Evolutionary conservation across 2,329 filamentous ascomycete species (phyloP).

Genomic region (Fusarium subtropicale): DNA sequence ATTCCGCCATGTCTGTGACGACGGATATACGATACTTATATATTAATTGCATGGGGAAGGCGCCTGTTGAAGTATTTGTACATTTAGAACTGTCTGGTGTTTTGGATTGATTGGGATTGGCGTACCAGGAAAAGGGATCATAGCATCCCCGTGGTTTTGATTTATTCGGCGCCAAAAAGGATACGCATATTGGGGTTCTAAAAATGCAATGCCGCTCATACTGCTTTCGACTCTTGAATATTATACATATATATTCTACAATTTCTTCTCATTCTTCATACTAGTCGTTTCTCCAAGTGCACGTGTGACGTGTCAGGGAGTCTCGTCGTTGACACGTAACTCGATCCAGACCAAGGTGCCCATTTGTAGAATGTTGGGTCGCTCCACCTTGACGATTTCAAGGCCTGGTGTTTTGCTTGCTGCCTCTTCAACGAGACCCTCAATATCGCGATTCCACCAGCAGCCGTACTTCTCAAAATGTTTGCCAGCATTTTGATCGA

Average conservation of each 20-base stretch:
- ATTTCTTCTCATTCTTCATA: constrained; percentile 35
- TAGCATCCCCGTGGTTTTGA: constrained; percentile 31
- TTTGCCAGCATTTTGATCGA: constrained; percentile 65
- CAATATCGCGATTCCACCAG: constrained; percentile 76
- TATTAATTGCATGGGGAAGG: constrained; percentile 45
- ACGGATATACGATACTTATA: constrained; percentile 41
- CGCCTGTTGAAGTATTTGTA: constrained; percentile 49
- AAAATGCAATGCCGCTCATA: constrained; percentile 48
- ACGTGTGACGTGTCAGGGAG: constrained; percentile 21
- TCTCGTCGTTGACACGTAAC: constrained; percentile 56
- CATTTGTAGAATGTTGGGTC: constrained; percentile 64
- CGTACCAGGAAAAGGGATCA: constrained; percentile 42
- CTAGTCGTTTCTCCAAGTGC: constrained; percentile 10
- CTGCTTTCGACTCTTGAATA: constrained; percentile 39
- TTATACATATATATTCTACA: constrained; percentile 45
- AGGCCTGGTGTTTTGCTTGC: constrained; percentile 62
- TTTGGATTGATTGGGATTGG: constrained; percentile 38
- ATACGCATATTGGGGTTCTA: constrained; percentile 25
- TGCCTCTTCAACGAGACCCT: constrained; percentile 64
- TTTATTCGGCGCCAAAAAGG: constrained; percentile 39
- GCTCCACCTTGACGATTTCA: constrained; percentile 65
- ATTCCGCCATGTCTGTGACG: constrained; percentile 44
- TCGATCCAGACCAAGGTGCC: constrained; percentile 71
- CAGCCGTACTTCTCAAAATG: constrained; percentile 72
- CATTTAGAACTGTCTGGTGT: constrained; percentile 46